These are phyloP conservation scores for Fusarium sublunatum DNA, from an alignment of 2,329 filamentous ascomycete species.

Conservation along the genomic window DNA sequence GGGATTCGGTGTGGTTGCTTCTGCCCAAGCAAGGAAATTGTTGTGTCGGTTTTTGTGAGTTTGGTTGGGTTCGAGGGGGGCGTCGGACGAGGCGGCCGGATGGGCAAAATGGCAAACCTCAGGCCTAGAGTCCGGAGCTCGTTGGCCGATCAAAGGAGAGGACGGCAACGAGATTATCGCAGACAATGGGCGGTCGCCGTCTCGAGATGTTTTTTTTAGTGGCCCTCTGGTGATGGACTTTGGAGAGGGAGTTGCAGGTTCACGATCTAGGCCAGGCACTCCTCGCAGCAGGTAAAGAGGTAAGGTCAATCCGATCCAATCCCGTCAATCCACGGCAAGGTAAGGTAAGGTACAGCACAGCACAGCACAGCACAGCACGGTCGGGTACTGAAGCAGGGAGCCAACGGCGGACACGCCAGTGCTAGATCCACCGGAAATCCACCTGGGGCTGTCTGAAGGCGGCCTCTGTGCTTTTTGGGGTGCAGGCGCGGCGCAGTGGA, in stretches of 20 bases:
- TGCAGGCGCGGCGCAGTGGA: constrained; percentile 36
- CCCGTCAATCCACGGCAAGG: constrained; percentile 26
- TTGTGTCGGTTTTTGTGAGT: constrained; percentile 40
- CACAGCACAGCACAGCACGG: too few species aligned
- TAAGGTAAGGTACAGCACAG: constrained; percentile 18
- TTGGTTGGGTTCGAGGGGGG: constrained; percentile 38
- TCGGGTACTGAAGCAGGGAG: constrained; percentile 16
- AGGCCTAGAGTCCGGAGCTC: constrained; percentile 31
- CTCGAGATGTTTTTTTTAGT: constrained; percentile 32
- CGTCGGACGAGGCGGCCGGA: constrained; percentile 28
- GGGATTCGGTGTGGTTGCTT: constrained; percentile 30
- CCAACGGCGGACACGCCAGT: constrained; percentile 40
- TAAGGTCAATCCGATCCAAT: constrained; percentile 23
- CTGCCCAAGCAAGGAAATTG: constrained; percentile 28
- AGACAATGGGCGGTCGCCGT: constrained; percentile 41
- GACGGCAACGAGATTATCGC: constrained; percentile 21
- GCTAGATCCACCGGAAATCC: constrained; percentile 41
- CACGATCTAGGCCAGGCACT: constrained; percentile 44
- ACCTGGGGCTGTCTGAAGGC: constrained; percentile 41
- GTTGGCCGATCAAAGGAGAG: constrained; percentile 27
- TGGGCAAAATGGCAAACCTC: constrained; percentile 35
- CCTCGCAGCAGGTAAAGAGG: constrained; percentile 36
- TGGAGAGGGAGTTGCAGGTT: constrained; percentile 44
- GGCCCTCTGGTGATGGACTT: constrained; percentile 40
- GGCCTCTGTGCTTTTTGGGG: constrained; percentile 40